These are phyloP conservation scores for Austroboletus niveus DNA, from an alignment of 1,284 basidiomycete species.

Conservation along the genomic window DNA sequence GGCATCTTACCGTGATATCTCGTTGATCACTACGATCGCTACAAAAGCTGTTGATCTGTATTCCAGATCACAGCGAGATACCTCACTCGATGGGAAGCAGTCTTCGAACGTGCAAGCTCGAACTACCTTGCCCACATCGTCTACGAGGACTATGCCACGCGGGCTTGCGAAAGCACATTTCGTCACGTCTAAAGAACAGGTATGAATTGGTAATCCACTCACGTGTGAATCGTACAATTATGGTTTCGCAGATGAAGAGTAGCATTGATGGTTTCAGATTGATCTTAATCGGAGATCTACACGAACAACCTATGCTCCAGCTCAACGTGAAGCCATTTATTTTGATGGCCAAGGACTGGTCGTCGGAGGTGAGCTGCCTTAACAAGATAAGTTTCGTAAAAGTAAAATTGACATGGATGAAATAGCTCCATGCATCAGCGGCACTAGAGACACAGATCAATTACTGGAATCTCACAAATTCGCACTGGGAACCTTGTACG, in stretches of 20 bases:
- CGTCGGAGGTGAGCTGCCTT: conserved; percentile 67
- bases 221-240: not conserved
- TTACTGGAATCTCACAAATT: conserved; percentile 97
- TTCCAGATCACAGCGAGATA: conserved; percentile 34
- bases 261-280: conserved; percentile 90
- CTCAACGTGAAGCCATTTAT: conserved; percentile 84
- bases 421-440: conserved; percentile 77
- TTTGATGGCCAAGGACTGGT: conserved; percentile 91
- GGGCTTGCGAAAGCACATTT: conserved; percentile 57
- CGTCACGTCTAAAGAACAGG: conserved; percentile 80
- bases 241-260: conserved; percentile 62
- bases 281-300: conserved; percentile 91
- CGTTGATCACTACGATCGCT: conserved; percentile 85
- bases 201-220: conserved; percentile 25
- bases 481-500: conserved; percentile 97
- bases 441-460: conserved; percentile 82
- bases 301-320: conserved; percentile 94
- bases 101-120: conserved; percentile 8
- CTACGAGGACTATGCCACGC: conserved; percentile 25
- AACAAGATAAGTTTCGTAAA: not conserved
- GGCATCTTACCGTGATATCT: conserved; percentile 91
- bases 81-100: conserved; percentile 1
- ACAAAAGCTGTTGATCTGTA: conserved; percentile 79
- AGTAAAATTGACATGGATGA: conserved; percentile 8
- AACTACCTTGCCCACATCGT: conserved; percentile 3